These are phyloP conservation scores for Neoscytalidium dimidiatum DNA, from an alignment of 2,329 filamentous ascomycete genomes.

Conservation along the genomic window DNA sequence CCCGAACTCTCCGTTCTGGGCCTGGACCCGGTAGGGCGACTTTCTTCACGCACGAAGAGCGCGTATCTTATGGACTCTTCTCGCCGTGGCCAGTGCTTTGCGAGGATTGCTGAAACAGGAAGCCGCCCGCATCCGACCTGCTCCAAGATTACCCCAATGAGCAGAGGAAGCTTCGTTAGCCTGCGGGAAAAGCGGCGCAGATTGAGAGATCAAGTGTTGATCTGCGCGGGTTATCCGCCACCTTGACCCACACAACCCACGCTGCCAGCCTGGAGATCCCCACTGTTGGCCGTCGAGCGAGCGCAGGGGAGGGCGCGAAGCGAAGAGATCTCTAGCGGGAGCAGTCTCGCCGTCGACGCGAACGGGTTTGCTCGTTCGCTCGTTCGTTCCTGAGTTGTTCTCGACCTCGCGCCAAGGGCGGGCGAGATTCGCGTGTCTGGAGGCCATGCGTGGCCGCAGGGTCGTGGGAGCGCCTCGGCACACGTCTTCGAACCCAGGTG, in stretches of 20 bases:
- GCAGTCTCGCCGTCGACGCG: neutral
- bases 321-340: neutral
- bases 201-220: conserved; percentile 14
- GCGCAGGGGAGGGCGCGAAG: neutral
- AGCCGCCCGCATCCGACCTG: conserved; percentile 1
- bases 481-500: neutral
- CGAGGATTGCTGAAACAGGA: neutral
- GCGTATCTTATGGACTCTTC: neutral
- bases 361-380: too few species aligned
- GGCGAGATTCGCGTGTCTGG: neutral
- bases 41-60: conserved; percentile 4
- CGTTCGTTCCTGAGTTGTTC: neutral
- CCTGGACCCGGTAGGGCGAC: neutral
- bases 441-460: neutral
- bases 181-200: conserved; percentile 2
- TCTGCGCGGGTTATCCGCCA: conserved; percentile 11
- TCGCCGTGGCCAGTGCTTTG: conserved; percentile 6
- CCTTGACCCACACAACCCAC: conserved; percentile 10
- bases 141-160: neutral
- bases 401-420: neutral
- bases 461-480: neutral
- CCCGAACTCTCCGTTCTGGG: neutral
- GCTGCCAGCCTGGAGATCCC: conserved; percentile 12
- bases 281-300: neutral
- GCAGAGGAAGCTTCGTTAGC: neutral